Evolutionary conservation across 2,329 filamentous ascomycete genomes (phyloP).

Genomic region (Penicillium thymicola): DNA sequence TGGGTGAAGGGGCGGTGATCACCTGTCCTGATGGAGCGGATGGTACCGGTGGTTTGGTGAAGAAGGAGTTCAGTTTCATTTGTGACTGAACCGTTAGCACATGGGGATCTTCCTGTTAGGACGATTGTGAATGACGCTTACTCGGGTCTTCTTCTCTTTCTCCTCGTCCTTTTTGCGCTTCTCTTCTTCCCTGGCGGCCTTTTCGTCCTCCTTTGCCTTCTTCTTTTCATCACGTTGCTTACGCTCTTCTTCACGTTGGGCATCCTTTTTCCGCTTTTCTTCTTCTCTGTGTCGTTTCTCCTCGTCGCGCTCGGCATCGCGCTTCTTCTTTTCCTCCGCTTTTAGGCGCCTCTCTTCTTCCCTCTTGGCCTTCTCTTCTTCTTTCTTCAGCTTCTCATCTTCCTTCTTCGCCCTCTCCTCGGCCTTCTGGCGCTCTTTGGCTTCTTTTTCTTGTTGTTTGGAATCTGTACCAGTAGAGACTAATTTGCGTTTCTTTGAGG

Average conservation of each 20-base stretch:
- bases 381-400: conserved; percentile 19
- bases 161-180: conserved; percentile 48
- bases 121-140: conserved; percentile 22
- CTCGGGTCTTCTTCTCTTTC: conserved; percentile 48
- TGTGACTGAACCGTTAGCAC: conserved; percentile 42
- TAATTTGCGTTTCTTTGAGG: conserved; percentile 28
- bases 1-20: conserved; percentile 27
- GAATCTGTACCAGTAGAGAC: conserved; percentile 28
- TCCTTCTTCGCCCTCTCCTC: conserved; percentile 31
- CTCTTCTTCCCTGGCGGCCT: conserved; percentile 43
- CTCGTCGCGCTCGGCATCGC: conserved; percentile 30
- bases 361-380: conserved; percentile 35
- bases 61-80: conserved; percentile 51
- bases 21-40: conserved; percentile 24
- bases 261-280: conserved; percentile 40
- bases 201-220: conserved; percentile 45
- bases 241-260: conserved; percentile 39
- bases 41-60: conserved; percentile 40
- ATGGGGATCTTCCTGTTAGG: neutral
- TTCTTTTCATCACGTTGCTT: conserved; percentile 47
- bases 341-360: conserved; percentile 26
- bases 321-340: conserved; percentile 30
- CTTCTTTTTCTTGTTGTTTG: conserved; percentile 39
- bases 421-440: conserved; percentile 29
- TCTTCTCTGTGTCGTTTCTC: conserved; percentile 18